These are phyloP conservation scores for Suillus luteus DNA, from an alignment of 768 basidiomycete species.

Conservation along the genomic window DNA sequence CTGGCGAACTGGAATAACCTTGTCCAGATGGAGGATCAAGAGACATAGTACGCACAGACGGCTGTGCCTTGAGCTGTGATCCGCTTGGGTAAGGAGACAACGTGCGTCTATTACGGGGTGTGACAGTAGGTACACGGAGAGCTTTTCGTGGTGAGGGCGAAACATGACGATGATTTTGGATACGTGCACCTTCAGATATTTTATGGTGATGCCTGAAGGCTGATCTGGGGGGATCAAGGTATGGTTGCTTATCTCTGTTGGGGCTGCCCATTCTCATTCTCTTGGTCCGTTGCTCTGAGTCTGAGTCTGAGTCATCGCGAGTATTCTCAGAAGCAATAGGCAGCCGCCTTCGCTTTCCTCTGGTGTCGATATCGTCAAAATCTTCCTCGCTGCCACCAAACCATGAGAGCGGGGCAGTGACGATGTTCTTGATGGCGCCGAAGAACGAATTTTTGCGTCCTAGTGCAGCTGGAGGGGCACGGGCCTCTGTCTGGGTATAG, in stretches of 20 bases:
- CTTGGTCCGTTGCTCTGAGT: slow-evolving; percentile 42
- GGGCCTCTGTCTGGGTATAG: slow-evolving; percentile 28
- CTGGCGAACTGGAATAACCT: slow-evolving; percentile 17
- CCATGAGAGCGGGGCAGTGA: slow-evolving; percentile 59
- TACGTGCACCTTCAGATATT: slow-evolving; percentile 20
- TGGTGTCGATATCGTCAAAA: slow-evolving; percentile 41
- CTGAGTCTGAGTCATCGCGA: slow-evolving; percentile 37
- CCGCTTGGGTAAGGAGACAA: slow-evolving; percentile 42
- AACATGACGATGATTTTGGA: slow-evolving; percentile 24
- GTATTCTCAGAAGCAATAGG: slow-evolving; percentile 28
- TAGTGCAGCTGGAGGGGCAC: slow-evolving; percentile 35
- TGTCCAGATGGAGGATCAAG: slow-evolving; percentile 58
- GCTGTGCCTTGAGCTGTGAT: slow-evolving; percentile 36
- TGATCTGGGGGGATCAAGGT: slow-evolving; percentile 57
- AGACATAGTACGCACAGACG: slow-evolving; percentile 64
- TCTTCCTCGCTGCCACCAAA: slow-evolving; percentile 56
- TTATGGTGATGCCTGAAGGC: slow-evolving; percentile 38
- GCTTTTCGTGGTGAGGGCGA: slow-evolving; percentile 33
- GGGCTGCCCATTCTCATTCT: slow-evolving; percentile 52
- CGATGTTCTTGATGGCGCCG: slow-evolving; percentile 64
- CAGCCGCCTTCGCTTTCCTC: slow-evolving; percentile 58
- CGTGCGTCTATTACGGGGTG: slow-evolving; percentile 41
- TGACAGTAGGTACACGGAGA: slow-evolving; percentile 33
- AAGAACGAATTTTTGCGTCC: slow-evolving; percentile 60
- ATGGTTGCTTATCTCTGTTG: slow-evolving; percentile 39